phyloP scores from a whole-genome alignment of 495 filamentous ascomycete genomes.

The Penicillium egyptiacum region DNA sequence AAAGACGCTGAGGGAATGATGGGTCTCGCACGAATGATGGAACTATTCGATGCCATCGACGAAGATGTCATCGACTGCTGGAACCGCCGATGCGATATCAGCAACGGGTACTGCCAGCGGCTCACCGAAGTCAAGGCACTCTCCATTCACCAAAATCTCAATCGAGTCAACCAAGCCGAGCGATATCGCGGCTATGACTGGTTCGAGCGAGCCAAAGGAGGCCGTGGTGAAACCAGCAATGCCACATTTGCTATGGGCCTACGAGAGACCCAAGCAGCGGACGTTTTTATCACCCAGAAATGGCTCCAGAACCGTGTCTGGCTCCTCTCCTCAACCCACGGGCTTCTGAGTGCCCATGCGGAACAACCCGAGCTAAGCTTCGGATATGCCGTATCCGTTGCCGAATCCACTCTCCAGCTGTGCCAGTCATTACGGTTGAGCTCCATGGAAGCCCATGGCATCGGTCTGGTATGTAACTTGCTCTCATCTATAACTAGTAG shows the following conservation, averaged over 20 bases:
- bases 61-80: conserved; percentile 46
- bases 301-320: conserved; percentile 84
- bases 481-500: background rate
- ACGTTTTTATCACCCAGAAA: conserved; percentile 71
- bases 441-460: conserved; percentile 72
- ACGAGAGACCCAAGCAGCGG: conserved; percentile 66
- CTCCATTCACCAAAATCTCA: conserved; percentile 38
- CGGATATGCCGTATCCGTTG: conserved; percentile 68
- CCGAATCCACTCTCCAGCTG: conserved; percentile 61
- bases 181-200: conserved; percentile 59
- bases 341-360: conserved; percentile 49
- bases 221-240: conserved; percentile 32
- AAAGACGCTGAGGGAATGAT: conserved; percentile 47
- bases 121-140: conserved; percentile 40
- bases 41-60: conserved; percentile 44
- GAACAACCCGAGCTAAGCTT: conserved; percentile 62
- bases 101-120: conserved; percentile 34
- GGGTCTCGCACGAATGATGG: conserved; percentile 44
- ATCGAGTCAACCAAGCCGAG: conserved; percentile 32
- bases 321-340: conserved; percentile 62
- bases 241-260: conserved; percentile 48
- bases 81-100: conserved; percentile 40
- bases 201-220: conserved; percentile 54
- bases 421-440: conserved; percentile 61
- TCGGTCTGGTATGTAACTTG: conserved; percentile 60